Conservation (phyloP, 2,329 filamentous ascomycete species). For the Fusarium protoensiforme region DNA sequence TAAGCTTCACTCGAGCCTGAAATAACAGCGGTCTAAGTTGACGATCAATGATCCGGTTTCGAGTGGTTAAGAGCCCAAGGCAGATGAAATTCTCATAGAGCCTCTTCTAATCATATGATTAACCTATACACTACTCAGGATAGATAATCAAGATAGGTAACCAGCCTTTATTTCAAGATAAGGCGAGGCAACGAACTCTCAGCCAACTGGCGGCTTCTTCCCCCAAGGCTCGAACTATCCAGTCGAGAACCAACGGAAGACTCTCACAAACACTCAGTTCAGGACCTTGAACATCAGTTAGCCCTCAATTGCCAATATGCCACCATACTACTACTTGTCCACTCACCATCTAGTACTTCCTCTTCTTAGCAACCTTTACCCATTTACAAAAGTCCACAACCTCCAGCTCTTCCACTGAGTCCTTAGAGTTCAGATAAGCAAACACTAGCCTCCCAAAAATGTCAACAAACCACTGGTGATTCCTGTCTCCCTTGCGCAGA, state of each 20-base stretch:
- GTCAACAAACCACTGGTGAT: slow-evolving; percentile 4
- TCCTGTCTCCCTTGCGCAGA: background rate
- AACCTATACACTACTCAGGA: no score
- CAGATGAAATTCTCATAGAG: no score
- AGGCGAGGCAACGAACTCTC: no score
- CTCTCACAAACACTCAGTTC: background rate
- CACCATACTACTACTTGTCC: background rate
- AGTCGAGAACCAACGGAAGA: no score
- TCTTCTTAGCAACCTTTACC: background rate
- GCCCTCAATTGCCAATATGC: background rate
- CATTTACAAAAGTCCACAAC: slow-evolving; percentile 5
- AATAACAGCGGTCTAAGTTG: background rate
- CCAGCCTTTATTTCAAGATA: no score
- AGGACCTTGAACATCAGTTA: background rate
- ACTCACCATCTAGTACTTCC: background rate
- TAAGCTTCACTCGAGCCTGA: no score
- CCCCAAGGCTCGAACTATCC: no score
- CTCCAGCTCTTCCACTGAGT: background rate
- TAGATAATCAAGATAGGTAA: no score
- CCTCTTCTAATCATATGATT: no score
- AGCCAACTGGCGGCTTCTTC: no score
- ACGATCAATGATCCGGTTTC: no score
- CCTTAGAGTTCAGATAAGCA: background rate
- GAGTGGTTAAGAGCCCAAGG: no score
- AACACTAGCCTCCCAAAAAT: slow-evolving; percentile 12